phyloP scores from a whole-genome alignment of 805 yeast genomes.

The Wickerhamiella vanderwaltii region DNA sequence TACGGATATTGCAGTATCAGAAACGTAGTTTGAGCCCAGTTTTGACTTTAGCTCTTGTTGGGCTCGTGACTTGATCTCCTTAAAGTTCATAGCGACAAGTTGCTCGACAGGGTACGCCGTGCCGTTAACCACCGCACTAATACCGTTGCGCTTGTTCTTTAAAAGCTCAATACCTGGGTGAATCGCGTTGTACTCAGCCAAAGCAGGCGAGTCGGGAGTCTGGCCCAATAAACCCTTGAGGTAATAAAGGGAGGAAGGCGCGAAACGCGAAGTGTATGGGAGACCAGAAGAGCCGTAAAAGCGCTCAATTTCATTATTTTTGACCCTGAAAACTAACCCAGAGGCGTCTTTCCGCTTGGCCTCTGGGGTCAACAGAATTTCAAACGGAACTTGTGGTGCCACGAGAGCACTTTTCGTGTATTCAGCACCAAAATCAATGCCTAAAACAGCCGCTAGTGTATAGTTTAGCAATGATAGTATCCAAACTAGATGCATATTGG shows the following conservation, averaged over 20 bases:
- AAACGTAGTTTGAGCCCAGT: constrained; percentile 36
- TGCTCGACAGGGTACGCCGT: constrained; percentile 58
- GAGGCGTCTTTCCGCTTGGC: constrained; percentile 82
- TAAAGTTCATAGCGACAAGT: constrained; percentile 67
- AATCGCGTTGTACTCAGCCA: constrained; percentile 35
- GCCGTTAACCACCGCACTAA: constrained; percentile 43
- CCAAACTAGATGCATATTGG: background rate
- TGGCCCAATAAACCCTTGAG: constrained; percentile 61
- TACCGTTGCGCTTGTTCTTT: constrained; percentile 38
- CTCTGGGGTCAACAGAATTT: constrained; percentile 77
- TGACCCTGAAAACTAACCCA: constrained; percentile 48
- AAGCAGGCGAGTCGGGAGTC: constrained; percentile 34
- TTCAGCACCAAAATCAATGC: constrained; percentile 82
- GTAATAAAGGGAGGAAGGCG: constrained; percentile 53
- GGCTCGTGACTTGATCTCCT: constrained; percentile 55
- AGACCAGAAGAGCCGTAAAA: constrained; percentile 67
- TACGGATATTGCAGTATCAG: constrained; percentile 61
- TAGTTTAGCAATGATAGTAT: background rate
- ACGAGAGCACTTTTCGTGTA: constrained; percentile 76
- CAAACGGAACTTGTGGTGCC: constrained; percentile 84
- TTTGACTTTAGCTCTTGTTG: constrained; percentile 44
- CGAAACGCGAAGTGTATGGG: constrained; percentile 58
- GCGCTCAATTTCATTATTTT: constrained; percentile 35
- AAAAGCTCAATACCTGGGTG: constrained; percentile 49
- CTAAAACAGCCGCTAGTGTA: constrained; percentile 53